phyloP scores from a whole-genome alignment of 2,329 filamentous ascomycete species.

The Fusarium sp. region DNA sequence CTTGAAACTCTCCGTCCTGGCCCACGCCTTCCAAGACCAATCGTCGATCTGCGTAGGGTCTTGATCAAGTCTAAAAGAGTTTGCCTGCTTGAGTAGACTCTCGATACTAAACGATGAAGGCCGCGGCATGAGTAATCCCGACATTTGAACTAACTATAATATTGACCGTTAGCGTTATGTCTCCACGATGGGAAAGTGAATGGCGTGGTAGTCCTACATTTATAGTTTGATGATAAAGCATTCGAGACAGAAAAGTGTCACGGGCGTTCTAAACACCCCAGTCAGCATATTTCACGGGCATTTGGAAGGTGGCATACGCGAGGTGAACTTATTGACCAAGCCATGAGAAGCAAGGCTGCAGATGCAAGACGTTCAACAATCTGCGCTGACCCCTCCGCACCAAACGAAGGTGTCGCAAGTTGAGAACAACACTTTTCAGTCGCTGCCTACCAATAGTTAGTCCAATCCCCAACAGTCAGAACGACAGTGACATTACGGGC shows the following conservation, averaged over 20 bases:
- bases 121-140: not conserved
- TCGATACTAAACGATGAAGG: not conserved
- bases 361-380: slow-evolving; percentile 1
- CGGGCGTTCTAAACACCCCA: not conserved
- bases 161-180: accelerated
- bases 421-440: slow-evolving; percentile 8
- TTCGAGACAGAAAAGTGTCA: not conserved
- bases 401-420: not conserved
- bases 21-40: slow-evolving; percentile 19
- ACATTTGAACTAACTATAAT: not conserved
- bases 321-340: slow-evolving; percentile 4
- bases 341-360: not conserved
- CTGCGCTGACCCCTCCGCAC: not conserved
- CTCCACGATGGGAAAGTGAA: too few relatives aligned
- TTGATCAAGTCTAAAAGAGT: not conserved
- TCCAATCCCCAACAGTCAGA: accelerated
- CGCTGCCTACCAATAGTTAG: not conserved
- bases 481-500: not conserved
- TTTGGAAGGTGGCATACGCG: not conserved
- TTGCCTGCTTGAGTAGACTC: not conserved
- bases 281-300: accelerated
- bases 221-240: not conserved
- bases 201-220: not conserved
- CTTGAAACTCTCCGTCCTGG: not conserved
- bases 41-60: not conserved